Base-by-base conservation (phyloP, 1,284 basidiomycete genomes). In the Phenoliferia sp. region DNA sequence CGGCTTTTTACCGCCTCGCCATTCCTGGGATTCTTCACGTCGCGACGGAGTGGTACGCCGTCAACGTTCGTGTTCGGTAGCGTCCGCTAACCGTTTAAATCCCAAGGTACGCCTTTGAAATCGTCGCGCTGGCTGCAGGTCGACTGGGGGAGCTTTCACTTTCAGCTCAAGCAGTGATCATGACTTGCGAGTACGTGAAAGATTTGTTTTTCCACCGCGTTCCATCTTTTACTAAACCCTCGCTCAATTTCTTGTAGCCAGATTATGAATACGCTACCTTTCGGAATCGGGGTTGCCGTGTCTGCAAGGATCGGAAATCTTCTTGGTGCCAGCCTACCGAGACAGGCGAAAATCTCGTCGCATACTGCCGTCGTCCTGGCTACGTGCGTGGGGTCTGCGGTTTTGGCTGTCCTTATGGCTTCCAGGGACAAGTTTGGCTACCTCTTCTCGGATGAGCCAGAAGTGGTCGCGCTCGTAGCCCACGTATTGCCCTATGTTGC, bases 401-500 rank as follows among this genome's bases (percentile, higher is more conserved):
- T 89, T 48, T 88, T 88, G 86, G 72, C 81, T 33, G 68, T 80
- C n/a, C 81, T 90, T 77, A 78, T 90, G 35, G 79, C 80, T 12
- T 81, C 81, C 9, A 85, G 85, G 80, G 79, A 89, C 70, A 86
- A 86, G 1, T 89, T 84, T 70, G 89, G 87, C 0, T 86, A 85
- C 71, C 76, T 90, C 15, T 90, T 88, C 79, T 89, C 86, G 71
- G 83, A 88, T 62, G 87, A 90, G 68, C 75, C 78, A 19, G 81
- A 82, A 3, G 87, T 89, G 15, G 85, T 85, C 5, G 70, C 67
- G 7, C 82, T 89, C 28, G 89, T 90, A 34, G 85, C 85, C 63
- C 80, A 83, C 62, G 87, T 90, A 17, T 88, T 90, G 84, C 89
- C 89, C 0, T 82, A 89, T 22, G 88, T 90, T 0, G 89, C 89